Evolutionary conservation across 139 green algal genomes (phyloP), one percentile per base, ranked within the genome.

Genomic region (Chlamydomonas schloesseri): DNA sequence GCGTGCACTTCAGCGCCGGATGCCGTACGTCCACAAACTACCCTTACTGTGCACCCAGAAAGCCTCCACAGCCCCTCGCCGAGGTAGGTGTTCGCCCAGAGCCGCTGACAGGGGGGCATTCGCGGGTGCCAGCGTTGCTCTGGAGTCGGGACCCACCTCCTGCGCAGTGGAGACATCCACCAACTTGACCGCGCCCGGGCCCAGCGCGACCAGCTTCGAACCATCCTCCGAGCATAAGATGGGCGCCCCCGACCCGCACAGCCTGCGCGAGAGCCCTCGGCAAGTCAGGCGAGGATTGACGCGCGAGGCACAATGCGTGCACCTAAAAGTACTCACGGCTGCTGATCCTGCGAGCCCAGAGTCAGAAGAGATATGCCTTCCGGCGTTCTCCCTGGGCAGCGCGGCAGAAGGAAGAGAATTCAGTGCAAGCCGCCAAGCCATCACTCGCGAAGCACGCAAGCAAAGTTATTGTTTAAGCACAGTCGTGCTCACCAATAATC

Each of bases 221-320:
- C 79, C 79, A 34, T 85, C 79, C 21, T 31, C 8, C 5, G 47
- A 77, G 67, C 65, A 85, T 67, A 85, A 3, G 31, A 85, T 68
- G 0, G 42, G 9, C 2, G 65, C 55, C 3, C 47, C 33, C 15
- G 64, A 31, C 29, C 62, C 67, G 26, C 47, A 85, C 29, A 85
- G 11, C 65, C 79, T 85, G 70, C 60, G 60, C 55, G 55, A 17
- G 2, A 62, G 2, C 18, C 20, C 55, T 28, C 55, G 55, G 21
- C 55, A 2, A 11, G 6, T 2, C 10, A 11, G 2, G 55, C 18
- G 2, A 62, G 55, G 55, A 62, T 62, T 24, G 55, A 62, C 2
- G 20, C 2, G 55, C 20, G 2, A 24, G 55, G 21, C 55, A 5
- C 6, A 62, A 2, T 62, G 8, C 8, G 10, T 60, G 18, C 17